These are phyloP conservation scores for Trypanosoma scelopori DNA, from an alignment of 208 protist species.

Conservation along the genomic window DNA sequence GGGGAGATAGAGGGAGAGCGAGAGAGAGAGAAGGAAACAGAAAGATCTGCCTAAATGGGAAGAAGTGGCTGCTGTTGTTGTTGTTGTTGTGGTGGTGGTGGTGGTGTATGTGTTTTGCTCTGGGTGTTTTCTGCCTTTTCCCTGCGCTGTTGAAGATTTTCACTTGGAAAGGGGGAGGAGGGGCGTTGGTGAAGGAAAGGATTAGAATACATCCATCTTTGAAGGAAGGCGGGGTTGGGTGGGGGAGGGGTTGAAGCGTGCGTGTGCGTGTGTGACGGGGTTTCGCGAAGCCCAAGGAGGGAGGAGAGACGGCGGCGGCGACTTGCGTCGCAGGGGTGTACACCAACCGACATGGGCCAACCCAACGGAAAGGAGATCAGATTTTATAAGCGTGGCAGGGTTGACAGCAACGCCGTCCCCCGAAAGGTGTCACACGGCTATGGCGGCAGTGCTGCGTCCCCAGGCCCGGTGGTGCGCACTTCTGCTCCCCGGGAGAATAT, in stretches of 20 bases:
- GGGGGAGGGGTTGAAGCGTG: too few species aligned
- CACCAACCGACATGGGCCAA: constrained; percentile 50
- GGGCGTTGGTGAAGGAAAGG: background rate
- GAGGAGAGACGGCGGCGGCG: background rate
- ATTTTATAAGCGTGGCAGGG: constrained; percentile 14
- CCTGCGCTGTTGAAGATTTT: background rate
- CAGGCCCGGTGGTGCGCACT: constrained; percentile 32
- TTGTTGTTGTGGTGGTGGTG: too few species aligned
- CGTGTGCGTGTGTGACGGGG: too few species aligned
- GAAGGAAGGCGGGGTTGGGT: too few species aligned
- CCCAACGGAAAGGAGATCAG: constrained; percentile 61
- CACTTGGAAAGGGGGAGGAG: background rate
- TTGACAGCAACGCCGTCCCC: background rate
- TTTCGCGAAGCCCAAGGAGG: background rate
- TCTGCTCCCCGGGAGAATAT: constrained; percentile 31
- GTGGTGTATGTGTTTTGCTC: too few species aligned
- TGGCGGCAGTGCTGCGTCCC: background rate
- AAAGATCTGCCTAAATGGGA: too few species aligned
- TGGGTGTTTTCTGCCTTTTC: constrained; percentile 2
- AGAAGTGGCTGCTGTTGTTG: too few species aligned
- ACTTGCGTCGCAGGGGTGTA: background rate
- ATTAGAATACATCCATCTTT: too few species aligned
- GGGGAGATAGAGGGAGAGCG: too few species aligned
- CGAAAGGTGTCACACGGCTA: background rate
- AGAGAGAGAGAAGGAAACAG: too few species aligned